These are phyloP conservation scores for Leccinellum rugosiceps DNA, from an alignment of 768 basidiomycete species.

Conservation along the genomic window DNA sequence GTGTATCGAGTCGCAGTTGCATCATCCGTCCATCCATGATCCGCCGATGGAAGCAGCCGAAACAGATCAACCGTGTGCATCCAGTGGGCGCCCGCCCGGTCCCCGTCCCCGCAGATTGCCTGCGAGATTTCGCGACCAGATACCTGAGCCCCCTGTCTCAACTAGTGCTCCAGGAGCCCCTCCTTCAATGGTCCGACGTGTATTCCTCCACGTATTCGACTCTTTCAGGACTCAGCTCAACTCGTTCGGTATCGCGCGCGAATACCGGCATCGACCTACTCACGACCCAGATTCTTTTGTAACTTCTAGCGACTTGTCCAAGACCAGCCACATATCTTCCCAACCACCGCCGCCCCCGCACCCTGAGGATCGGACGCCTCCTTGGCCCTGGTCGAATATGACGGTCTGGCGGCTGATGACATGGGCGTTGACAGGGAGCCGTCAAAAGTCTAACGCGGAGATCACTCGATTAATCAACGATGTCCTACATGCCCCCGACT, in stretches of 20 bases:
- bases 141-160: neutral
- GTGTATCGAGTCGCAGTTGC: no score
- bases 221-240: neutral
- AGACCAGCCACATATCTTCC: neutral
- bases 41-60: neutral
- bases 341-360: neutral
- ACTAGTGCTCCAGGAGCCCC: neutral
- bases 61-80: no score
- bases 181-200: neutral
- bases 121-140: neutral
- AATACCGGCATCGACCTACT: neutral
- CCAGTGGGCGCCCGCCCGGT: neutral
- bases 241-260: neutral
- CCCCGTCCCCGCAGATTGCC: neutral
- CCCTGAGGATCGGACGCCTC: neutral
- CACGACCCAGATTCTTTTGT: neutral
- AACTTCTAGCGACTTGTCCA: neutral
- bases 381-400: neutral
- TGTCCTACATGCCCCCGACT: neutral
- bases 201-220: neutral
- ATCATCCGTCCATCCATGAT: neutral
- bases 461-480: neutral
- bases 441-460: neutral
- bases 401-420: neutral
- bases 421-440: neutral